Conservation (phyloP, 2,329 filamentous ascomycete genomes). For the Nothopassalora personata region DNA sequence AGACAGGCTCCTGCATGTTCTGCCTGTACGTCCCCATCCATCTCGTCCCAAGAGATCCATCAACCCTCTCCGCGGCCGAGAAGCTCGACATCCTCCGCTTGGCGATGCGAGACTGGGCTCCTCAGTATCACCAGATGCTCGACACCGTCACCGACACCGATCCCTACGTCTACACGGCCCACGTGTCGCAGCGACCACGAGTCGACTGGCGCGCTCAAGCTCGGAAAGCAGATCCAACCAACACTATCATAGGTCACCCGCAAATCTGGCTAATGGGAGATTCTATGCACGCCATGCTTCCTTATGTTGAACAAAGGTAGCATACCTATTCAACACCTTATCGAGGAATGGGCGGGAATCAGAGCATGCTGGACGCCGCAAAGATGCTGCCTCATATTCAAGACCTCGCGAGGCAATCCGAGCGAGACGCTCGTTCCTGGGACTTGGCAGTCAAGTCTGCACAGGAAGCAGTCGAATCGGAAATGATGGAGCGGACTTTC, state of each 20-base stretch:
- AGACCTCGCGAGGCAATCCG: neutral
- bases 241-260: neutral
- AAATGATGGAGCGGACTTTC: neutral
- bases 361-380: neutral
- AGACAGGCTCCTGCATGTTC: constrained; percentile 4
- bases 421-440: too few species aligned
- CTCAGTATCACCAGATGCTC: neutral
- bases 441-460: neutral
- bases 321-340: neutral
- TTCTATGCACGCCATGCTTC: neutral
- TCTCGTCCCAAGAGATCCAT: neutral
- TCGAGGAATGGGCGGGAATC: neutral
- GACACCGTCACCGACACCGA: neutral
- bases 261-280: neutral
- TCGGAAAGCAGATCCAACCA: neutral
- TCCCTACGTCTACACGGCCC: neutral
- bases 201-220: neutral
- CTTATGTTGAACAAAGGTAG: too few species aligned
- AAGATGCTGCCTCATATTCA: neutral
- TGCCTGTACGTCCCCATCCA: neutral
- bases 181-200: neutral
- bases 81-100: constrained; percentile 1
- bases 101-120: neutral
- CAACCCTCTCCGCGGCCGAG: neutral
- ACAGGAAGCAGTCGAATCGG: neutral